Conservation (phyloP, 1,139 yeast genomes). For the Geotrichum europaeum region DNA sequence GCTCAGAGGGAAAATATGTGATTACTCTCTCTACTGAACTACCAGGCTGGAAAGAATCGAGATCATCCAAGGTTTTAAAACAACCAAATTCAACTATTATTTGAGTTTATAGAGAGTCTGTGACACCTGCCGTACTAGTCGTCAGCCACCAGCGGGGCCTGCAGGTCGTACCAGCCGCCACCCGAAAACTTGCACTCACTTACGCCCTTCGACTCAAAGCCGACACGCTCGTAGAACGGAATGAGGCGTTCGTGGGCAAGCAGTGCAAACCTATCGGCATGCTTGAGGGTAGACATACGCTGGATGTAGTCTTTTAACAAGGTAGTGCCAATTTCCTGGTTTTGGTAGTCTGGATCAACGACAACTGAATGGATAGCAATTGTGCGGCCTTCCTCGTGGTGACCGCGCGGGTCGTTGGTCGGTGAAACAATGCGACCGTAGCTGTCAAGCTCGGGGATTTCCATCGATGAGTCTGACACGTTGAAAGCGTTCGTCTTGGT, state of each 20-base stretch:
- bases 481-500: conserved; percentile 57
- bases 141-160: background rate
- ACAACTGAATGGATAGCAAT: conserved; percentile 83
- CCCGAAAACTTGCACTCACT: conserved; percentile 42
- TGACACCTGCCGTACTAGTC: background rate
- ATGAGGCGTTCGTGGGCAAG: conserved; percentile 65
- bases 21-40: background rate
- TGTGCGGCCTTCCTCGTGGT: conserved; percentile 63
- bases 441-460: conserved; percentile 41
- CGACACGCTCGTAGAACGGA: conserved; percentile 74
- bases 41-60: background rate
- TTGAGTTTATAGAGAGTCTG: background rate
- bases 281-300: conserved; percentile 71
- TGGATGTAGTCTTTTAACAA: conserved; percentile 85
- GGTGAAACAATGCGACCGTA: conserved; percentile 26
- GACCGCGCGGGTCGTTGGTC: conserved; percentile 48
- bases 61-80: background rate
- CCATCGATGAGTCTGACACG: conserved; percentile 68
- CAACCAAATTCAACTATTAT: background rate
- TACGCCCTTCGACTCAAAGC: conserved; percentile 62
- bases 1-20: background rate
- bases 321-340: conserved; percentile 74
- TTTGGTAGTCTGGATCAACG: conserved; percentile 72
- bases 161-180: conserved; percentile 11
- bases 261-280: conserved; percentile 70